A percentile compares a stretch with the other conserved stretches of the same genome.
phyloP scores from a whole-genome alignment of 257 asterid species.

The Hygrophila difformis region DNA sequence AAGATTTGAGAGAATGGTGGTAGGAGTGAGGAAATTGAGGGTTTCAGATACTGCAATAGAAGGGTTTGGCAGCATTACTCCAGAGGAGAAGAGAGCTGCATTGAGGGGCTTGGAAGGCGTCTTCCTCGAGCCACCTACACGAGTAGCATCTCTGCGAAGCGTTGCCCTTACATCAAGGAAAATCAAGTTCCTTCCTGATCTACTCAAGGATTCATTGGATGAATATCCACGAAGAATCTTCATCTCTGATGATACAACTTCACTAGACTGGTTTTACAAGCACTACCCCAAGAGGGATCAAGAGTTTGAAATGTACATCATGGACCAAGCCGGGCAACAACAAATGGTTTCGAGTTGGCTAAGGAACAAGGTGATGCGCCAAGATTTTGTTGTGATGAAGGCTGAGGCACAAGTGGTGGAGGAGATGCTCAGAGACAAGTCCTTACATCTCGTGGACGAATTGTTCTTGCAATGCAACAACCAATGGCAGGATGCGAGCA shows the following conservation, averaged over 20 bases:
- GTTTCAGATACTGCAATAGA: not conserved
- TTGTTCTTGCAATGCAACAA: constrained; percentile 71
- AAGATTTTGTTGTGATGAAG: constrained; percentile 80
- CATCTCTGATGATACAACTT: constrained; percentile 43
- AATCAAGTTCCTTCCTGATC: constrained; percentile 60
- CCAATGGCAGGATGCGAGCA: constrained; percentile 35
- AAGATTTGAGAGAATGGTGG: constrained; percentile 37
- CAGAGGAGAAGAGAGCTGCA: constrained; percentile 30
- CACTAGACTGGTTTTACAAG: constrained; percentile 52
- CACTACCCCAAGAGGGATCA: constrained; percentile 57
- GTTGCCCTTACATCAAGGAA: constrained; percentile 26
- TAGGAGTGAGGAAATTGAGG: constrained; percentile 45
- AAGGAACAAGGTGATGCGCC: constrained; percentile 35
- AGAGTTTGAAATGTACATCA: constrained; percentile 39
- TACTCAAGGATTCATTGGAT: constrained; percentile 46
- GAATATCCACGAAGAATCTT: constrained; percentile 54
- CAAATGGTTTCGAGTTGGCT: constrained; percentile 49
- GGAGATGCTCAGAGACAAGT: constrained; percentile 46
- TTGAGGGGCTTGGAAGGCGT: constrained; percentile 39
- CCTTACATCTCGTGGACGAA: constrained; percentile 56
- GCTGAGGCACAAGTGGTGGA: constrained; percentile 79
- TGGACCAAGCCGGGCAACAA: constrained; percentile 2
- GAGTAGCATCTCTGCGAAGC: constrained; percentile 13
- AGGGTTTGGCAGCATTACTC: constrained; percentile 21
- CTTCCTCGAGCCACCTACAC: constrained; percentile 45